Conservation (phyloP, 2,329 filamentous ascomycete genomes). For the Orbilia ellipsospora region DNA sequence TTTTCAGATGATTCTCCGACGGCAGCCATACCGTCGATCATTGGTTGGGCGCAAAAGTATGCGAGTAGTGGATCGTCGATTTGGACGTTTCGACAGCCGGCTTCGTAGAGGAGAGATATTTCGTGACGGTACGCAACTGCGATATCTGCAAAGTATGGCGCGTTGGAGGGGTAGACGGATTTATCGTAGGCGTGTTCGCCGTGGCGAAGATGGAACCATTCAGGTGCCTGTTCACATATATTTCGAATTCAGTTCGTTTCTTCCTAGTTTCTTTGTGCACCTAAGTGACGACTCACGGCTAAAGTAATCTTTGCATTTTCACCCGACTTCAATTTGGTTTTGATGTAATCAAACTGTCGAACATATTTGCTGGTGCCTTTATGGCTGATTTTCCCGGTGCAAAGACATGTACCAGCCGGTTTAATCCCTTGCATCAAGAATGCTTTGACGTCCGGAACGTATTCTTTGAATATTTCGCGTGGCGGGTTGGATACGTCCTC, state of each 20-base stretch:
- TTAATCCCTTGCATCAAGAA: constrained; percentile 71
- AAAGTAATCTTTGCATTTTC: constrained; percentile 76
- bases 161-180: constrained; percentile 69
- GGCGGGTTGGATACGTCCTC: constrained; percentile 48
- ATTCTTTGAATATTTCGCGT: constrained; percentile 60
- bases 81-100: constrained; percentile 74
- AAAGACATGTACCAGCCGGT: constrained; percentile 69
- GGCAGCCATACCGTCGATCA: constrained; percentile 75
- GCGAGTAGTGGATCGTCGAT: constrained; percentile 74
- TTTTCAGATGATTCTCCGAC: constrained; percentile 77
- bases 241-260: not conserved
- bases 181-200: constrained; percentile 69
- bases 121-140: constrained; percentile 75
- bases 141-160: constrained; percentile 74
- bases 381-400: constrained; percentile 68
- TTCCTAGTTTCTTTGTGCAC: not conserved
- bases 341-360: constrained; percentile 71
- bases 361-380: constrained; percentile 64
- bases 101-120: constrained; percentile 71
- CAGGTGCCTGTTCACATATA: constrained; percentile 31
- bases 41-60: constrained; percentile 80
- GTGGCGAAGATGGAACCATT: constrained; percentile 52
- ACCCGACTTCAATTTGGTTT: constrained; percentile 70
- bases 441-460: constrained; percentile 72
- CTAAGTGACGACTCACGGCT: constrained; percentile 62